Evolutionary conservation across 257 asterid species (phyloP).

Genomic region (Solanum tacnaense): DNA sequence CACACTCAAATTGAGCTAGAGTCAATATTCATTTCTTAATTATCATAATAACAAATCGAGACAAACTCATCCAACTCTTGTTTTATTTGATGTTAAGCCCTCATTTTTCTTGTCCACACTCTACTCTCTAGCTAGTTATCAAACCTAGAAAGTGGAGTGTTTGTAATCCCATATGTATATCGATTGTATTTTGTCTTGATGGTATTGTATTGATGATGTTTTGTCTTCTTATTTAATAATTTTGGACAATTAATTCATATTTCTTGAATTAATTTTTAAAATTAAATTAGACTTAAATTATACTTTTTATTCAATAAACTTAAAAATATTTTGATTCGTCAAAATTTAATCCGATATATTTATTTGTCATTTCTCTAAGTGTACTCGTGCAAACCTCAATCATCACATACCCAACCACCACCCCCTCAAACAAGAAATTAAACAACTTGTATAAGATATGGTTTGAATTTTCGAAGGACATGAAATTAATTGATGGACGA

Average conservation of each 20-base stretch:
- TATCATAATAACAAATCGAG: too few relatives aligned
- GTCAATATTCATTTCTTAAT: not conserved
- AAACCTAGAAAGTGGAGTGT: not conserved
- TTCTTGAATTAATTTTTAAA: not conserved
- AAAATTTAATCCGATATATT: not conserved
- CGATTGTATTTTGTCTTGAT: not conserved
- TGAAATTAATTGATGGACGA: not conserved
- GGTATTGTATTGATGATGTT: too few relatives aligned
- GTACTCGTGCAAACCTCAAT: not conserved
- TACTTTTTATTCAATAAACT: not conserved
- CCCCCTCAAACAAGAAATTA: not conserved
- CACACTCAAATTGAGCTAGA: not conserved
- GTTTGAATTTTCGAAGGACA: not conserved
- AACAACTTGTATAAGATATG: not conserved
- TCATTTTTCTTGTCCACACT: not conserved
- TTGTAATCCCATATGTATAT: not conserved
- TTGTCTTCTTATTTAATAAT: not conserved
- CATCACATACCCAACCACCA: not conserved
- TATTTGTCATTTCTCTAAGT: not conserved
- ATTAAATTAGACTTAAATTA: not conserved
- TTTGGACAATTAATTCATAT: not conserved
- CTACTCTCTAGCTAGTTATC: not conserved
- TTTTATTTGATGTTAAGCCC: too few relatives aligned
- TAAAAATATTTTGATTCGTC: not conserved
- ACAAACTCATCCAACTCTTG: not conserved